phyloP scores from a whole-genome alignment of 139 green algal species.

The Chlamydomonas schloesseri region DNA sequence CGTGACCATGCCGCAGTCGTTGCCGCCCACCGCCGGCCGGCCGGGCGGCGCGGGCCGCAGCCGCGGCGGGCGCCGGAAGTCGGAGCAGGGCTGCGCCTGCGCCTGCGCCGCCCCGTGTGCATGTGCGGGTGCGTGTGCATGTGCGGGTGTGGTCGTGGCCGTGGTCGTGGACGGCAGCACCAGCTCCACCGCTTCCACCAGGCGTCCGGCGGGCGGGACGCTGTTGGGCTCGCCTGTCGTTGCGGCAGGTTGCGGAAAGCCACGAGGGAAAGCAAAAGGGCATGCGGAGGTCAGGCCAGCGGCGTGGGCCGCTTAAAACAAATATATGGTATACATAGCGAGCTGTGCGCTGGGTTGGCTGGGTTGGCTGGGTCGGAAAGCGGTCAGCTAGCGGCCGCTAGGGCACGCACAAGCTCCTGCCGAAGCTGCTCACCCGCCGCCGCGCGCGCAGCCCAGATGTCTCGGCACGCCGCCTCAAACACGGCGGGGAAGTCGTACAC shows the following conservation, averaged over 20 bases:
- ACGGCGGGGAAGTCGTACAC: conserved; percentile 97
- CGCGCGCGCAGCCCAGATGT: conserved; percentile 79
- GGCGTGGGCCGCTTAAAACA: too few species aligned
- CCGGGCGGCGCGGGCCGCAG: conserved; percentile 52
- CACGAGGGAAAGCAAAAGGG: too few species aligned
- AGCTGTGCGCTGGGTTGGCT: too few species aligned
- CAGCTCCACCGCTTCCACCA: conserved; percentile 84
- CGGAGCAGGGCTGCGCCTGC: conserved; percentile 1
- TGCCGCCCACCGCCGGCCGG: conserved; percentile 65
- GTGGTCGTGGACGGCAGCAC: conserved; percentile 67
- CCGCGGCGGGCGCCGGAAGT: conserved; percentile 46
- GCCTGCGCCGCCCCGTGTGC: background rate
- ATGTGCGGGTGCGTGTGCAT: too few species aligned
- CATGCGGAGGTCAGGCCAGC: too few species aligned
- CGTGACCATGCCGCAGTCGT: conserved; percentile 94
- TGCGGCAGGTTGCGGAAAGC: too few species aligned
- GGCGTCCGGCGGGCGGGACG: conserved; percentile 62
- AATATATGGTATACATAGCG: too few species aligned
- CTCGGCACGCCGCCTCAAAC: conserved; percentile 89
- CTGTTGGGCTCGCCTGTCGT: conserved; percentile 57
- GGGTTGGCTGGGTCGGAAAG: too few species aligned
- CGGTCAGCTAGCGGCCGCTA: too few species aligned
- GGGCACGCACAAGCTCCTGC: too few species aligned
- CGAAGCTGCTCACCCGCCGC: conserved; percentile 45
- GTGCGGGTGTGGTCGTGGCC: background rate